phyloP scores from a whole-genome alignment of 148 eudicot genomes.

The Spergularia bocconei region DNA sequence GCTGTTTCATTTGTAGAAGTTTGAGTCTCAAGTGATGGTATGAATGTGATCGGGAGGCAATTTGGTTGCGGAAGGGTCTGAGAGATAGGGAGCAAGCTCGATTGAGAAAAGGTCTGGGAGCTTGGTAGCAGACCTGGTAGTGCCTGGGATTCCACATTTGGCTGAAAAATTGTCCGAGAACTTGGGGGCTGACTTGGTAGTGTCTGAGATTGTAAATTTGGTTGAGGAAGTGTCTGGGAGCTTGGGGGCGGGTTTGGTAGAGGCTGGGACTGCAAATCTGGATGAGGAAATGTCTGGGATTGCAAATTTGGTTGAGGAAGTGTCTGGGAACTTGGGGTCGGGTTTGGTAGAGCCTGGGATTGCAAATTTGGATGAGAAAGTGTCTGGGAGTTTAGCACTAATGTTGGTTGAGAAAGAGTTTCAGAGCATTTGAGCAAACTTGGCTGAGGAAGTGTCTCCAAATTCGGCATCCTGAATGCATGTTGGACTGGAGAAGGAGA shows the following conservation, averaged over 20 bases:
- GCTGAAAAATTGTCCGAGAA: constrained; percentile 9
- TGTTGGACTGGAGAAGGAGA: background rate
- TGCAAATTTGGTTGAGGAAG: constrained; percentile 11
- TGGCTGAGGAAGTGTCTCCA: constrained; percentile 5
- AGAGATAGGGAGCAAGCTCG: constrained; percentile 7
- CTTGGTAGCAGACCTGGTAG: background rate
- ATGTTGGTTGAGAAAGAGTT: background rate
- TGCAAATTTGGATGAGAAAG: background rate
- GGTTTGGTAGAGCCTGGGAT: background rate
- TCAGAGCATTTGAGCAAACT: background rate
- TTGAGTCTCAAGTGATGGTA: constrained; percentile 30
- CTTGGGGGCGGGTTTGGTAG: background rate
- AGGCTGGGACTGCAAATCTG: background rate
- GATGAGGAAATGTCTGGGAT: background rate
- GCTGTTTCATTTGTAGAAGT: constrained; percentile 22
- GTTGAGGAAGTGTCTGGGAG: constrained; percentile 20
- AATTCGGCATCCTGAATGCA: constrained; percentile 25
- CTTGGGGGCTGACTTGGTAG: background rate
- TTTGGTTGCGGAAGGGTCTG: constrained; percentile 11
- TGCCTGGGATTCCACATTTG: background rate
- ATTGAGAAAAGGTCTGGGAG: constrained; percentile 8
- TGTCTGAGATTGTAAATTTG: constrained; percentile 9
- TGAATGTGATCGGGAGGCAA: constrained; percentile 23
- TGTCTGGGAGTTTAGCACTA: constrained; percentile 16
- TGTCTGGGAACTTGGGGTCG: constrained; percentile 12